phyloP scores from a whole-genome alignment of 139 green algal genomes.

The Chlamydomonas incerta region DNA sequence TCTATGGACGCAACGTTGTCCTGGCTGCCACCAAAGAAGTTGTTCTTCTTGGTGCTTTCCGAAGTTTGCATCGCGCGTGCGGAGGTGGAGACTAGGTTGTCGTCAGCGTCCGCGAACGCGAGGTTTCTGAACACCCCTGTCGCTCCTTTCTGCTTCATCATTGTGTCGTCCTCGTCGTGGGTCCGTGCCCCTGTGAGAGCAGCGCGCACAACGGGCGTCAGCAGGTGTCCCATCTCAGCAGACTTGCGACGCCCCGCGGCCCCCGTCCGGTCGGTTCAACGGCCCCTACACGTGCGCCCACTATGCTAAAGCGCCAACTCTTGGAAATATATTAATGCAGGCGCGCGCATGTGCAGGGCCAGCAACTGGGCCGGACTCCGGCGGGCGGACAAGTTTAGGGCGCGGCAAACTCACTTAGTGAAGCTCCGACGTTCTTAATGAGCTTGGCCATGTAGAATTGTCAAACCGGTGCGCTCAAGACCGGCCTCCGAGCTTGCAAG shows the following conservation, averaged over 20 bases:
- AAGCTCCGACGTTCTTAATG: background rate
- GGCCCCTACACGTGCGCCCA: too few relatives aligned
- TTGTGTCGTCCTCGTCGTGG: conserved; percentile 1
- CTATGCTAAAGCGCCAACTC: too few relatives aligned
- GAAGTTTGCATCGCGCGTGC: background rate
- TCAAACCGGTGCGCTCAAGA: background rate
- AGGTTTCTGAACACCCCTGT: conserved; percentile 16
- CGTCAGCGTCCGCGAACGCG: background rate
- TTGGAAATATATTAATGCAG: too few relatives aligned
- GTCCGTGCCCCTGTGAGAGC: background rate
- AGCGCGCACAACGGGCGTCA: too few relatives aligned
- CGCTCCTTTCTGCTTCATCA: background rate
- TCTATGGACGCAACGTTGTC: background rate
- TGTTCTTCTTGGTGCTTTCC: background rate
- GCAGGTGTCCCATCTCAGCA: too few relatives aligned
- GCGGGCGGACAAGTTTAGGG: too few relatives aligned
- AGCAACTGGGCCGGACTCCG: background rate
- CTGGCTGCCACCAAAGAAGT: background rate
- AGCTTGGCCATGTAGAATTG: conserved; percentile 1
- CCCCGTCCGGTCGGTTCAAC: too few relatives aligned
- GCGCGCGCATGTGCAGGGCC: background rate
- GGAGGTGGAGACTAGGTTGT: background rate
- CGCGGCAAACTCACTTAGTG: background rate
- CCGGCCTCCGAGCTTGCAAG: too few relatives aligned
- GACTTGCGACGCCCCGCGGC: too few relatives aligned